Evolutionary conservation across 2,329 filamentous ascomycete species (phyloP), one percentile per base, ranked within the genome.

Genomic region (Hirsutella rhossiliensis): DNA sequence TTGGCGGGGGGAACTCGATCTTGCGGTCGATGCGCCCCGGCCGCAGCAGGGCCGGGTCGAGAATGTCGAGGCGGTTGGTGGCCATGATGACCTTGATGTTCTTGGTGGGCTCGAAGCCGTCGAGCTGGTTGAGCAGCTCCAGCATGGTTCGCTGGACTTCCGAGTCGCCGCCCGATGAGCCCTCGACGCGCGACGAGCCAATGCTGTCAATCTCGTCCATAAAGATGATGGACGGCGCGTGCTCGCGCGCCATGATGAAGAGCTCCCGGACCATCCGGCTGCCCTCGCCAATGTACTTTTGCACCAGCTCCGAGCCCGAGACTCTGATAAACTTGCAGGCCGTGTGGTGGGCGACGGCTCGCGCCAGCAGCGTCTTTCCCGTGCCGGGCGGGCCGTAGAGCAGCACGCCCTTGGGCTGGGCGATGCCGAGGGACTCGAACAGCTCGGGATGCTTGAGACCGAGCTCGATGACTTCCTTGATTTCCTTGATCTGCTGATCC

Each of bases 11-110:
- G 68, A 98, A 98, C 67, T 98, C 92, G 61, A 97, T 97, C 75
- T 97, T 97, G 58, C 92, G 78, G 73, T 98, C 92, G 64, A 98
- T 97, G 58, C 92, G 86, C 43, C 92, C 92, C n/a, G 92, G 92
- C 56, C 92, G 83, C 53, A 98, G 75, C 38, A 98, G 76, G 2
- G 92, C 92, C 2, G 92, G 92, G 63, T 98, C 92, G 40, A 98
- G 78, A 51, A 98, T 97, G 58, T 98, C 92, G 51, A 98, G 78
- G 62, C 92, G 86, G 68, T 98, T 98, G 41, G 92, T 98, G 44
- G 92, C 92, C 90, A 98, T 98, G 69, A 98, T 94, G 64, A 98
- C 87, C 68, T 98, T 98, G 80, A 98, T 98, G 69, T 97, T 97
- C 74, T 98, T 98, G 40, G 90, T 97, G 6, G 92, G 92, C 68